Conservation (phyloP, 768 basidiomycete genomes). For the Pleurotus sapidus region DNA sequence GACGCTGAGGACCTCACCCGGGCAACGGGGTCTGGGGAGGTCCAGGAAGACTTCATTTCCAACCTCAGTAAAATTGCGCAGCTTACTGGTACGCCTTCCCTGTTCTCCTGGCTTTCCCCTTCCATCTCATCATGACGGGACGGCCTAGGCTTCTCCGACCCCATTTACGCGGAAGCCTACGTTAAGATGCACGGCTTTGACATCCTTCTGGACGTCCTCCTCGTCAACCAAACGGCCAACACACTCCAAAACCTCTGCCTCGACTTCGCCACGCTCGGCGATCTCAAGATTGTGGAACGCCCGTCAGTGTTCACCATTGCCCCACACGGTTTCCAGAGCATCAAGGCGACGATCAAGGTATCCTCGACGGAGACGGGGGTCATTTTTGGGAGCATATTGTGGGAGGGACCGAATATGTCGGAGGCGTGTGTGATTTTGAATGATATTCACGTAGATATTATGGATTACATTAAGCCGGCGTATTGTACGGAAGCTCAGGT, state of each 20-base stretch:
- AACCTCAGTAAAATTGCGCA: constrained; percentile 92
- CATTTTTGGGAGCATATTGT: constrained; percentile 96
- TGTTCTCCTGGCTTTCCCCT: neutral
- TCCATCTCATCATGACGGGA: constrained; percentile 1
- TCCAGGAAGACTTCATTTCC: constrained; percentile 90
- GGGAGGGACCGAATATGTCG: constrained; percentile 86
- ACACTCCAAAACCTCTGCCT: constrained; percentile 96
- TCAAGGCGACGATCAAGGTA: constrained; percentile 98
- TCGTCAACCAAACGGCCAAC: constrained; percentile 93
- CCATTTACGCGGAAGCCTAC: constrained; percentile 96
- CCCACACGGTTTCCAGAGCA: constrained; percentile 96
- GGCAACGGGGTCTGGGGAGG: constrained; percentile 83
- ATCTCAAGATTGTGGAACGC: constrained; percentile 96
- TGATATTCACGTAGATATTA: constrained; percentile 98
- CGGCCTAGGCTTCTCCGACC: constrained; percentile 86
- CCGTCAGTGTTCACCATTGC: constrained; percentile 91
- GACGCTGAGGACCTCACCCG: constrained; percentile 86
- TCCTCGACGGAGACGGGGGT: constrained; percentile 98
- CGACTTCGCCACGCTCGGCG: constrained; percentile 96
- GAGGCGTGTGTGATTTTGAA: constrained; percentile 93
- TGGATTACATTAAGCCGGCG: constrained; percentile 97
- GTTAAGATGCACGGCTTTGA: constrained; percentile 99
- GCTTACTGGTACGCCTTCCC: constrained; percentile 66
- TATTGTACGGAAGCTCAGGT: constrained; percentile 95
- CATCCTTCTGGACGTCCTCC: constrained; percentile 90